phyloP scores from a whole-genome alignment of 177 flowering plant species.

The Tripterygium wilfordii region DNA sequence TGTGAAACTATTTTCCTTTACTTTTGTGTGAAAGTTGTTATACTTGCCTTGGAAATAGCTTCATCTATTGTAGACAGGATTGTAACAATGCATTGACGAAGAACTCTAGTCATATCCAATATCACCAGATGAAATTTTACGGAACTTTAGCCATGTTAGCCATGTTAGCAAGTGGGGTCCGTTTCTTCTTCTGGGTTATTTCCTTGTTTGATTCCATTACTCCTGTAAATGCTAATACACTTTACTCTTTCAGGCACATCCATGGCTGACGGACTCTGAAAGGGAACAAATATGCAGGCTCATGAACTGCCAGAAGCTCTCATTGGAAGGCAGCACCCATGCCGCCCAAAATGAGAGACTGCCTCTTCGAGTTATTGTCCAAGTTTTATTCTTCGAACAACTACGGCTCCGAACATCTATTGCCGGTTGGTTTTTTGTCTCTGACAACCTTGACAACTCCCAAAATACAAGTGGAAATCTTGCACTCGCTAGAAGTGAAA shows the following conservation, averaged over 20 bases:
- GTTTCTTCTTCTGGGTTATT: no score
- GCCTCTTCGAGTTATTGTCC: slow-evolving; percentile 73
- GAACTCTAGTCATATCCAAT: no score
- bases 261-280: slow-evolving; percentile 69
- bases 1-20: no score
- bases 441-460: slow-evolving; percentile 51
- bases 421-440: slow-evolving; percentile 70
- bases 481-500: slow-evolving; percentile 16
- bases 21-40: no score
- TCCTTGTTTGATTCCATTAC: neutral
- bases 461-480: slow-evolving; percentile 29
- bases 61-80: no score
- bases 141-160: no score
- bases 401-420: slow-evolving; percentile 66
- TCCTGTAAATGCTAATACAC: neutral
- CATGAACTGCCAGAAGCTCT: slow-evolving; percentile 76
- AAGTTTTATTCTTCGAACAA: slow-evolving; percentile 84
- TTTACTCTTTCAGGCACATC: slow-evolving; percentile 57
- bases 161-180: no score
- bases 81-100: no score
- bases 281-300: slow-evolving; percentile 73
- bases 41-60: no score
- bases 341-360: slow-evolving; percentile 93
- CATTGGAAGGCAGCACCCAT: slow-evolving; percentile 78
- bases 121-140: no score